Evolutionary conservation across 225 moss, liverwort and hornwort species (phyloP).

Genomic region (Pleurozium schreberi): DNA sequence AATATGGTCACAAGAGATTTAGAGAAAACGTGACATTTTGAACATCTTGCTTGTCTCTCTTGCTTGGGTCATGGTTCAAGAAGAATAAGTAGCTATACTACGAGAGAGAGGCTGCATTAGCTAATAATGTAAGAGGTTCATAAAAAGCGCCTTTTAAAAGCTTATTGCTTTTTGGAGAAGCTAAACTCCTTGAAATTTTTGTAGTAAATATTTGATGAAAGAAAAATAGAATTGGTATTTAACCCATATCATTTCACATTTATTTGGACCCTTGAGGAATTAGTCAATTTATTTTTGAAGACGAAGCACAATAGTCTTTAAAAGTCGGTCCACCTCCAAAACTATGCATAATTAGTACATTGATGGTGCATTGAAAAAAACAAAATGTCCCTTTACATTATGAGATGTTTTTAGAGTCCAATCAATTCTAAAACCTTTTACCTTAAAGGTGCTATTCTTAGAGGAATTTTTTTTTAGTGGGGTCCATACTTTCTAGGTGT

Average conservation of each 20-base stretch:
- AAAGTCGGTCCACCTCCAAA: rapidly evolving
- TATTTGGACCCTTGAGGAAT: not conserved
- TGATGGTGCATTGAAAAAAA: not conserved
- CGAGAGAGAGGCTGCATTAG: too few relatives aligned
- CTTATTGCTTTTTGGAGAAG: not conserved
- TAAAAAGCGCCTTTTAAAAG: not conserved
- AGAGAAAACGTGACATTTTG: not conserved
- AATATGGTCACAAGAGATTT: not conserved
- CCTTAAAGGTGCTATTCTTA: not conserved
- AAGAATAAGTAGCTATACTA: not conserved
- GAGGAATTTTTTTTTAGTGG: rapidly evolving
- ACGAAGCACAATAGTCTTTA: not conserved
- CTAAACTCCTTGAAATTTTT: not conserved
- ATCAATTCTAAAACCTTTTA: not conserved
- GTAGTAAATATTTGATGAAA: rapidly evolving
- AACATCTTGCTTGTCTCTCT: not conserved
- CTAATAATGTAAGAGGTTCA: rapidly evolving
- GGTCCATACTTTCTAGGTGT: rapidly evolving
- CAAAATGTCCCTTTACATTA: not conserved
- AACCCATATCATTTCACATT: not conserved
- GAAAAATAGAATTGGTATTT: not conserved
- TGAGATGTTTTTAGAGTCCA: rapidly evolving
- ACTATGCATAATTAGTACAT: not conserved
- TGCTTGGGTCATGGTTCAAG: not conserved
- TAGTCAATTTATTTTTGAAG: not conserved